These are phyloP conservation scores for Lachnellula hyalina DNA, from an alignment of 2,329 filamentous ascomycete genomes.

Conservation along the genomic window DNA sequence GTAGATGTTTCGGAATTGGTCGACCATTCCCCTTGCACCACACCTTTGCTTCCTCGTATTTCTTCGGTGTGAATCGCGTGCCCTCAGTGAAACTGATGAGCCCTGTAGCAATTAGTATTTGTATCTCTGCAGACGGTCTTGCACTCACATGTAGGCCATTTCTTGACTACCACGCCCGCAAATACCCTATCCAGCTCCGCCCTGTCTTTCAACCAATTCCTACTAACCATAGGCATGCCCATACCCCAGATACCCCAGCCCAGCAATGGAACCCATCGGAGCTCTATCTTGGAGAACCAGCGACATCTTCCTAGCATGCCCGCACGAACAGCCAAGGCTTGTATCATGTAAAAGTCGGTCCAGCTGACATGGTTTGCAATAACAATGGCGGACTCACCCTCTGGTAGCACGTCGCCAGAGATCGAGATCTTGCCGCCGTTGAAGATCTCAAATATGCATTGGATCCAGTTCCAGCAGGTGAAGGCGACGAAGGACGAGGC, in stretches of 20 bases:
- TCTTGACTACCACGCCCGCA: conserved; percentile 43
- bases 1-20: conserved; percentile 49
- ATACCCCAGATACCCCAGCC: conserved; percentile 62
- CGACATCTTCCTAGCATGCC: conserved; percentile 57
- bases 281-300: conserved; percentile 57
- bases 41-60: conserved; percentile 44
- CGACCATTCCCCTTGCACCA: conserved; percentile 49
- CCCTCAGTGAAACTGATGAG: conserved; percentile 60
- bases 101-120: conserved; percentile 38
- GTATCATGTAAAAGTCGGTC: conserved; percentile 61
- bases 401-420: conserved; percentile 47
- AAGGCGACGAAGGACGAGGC: conserved; percentile 49
- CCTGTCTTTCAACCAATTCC: conserved; percentile 53
- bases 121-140: background rate
- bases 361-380: conserved; percentile 56
- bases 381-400: conserved; percentile 54
- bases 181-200: conserved; percentile 54
- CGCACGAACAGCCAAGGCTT: conserved; percentile 47
- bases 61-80: conserved; percentile 51
- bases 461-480: conserved; percentile 53
- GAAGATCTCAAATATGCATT: conserved; percentile 47
- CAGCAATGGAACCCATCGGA: conserved; percentile 54
- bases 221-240: conserved; percentile 58
- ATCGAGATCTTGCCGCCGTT: conserved; percentile 50
- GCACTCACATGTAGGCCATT: conserved; percentile 53